These are phyloP conservation scores for Hyaloscypha finlandica DNA, from an alignment of 495 filamentous ascomycete genomes.

Conservation along the genomic window DNA sequence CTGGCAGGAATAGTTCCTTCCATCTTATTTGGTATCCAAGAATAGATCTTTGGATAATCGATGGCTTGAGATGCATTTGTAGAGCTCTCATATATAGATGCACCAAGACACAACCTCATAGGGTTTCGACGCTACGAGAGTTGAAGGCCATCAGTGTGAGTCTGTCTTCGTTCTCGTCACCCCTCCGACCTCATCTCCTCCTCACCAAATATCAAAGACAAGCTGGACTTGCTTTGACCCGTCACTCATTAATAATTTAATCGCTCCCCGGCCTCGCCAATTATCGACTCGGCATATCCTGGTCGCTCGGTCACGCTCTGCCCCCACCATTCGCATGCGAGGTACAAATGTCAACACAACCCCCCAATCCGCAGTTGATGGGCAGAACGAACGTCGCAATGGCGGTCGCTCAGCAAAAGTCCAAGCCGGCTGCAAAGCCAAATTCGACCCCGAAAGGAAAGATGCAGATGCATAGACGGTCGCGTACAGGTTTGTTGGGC, in stretches of 20 bases:
- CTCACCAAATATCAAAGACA: constrained; percentile 27
- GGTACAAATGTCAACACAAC: constrained; percentile 63
- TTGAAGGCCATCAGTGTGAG: constrained; percentile 26
- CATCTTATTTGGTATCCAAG: constrained; percentile 23
- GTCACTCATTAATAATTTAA: constrained; percentile 38
- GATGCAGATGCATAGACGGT: constrained; percentile 86
- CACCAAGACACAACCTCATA: constrained; percentile 19
- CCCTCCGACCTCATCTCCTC: constrained; percentile 16
- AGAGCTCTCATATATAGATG: constrained; percentile 30
- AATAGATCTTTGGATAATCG: constrained; percentile 26
- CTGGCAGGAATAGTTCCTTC: constrained; percentile 26
- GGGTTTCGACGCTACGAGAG: constrained; percentile 24
- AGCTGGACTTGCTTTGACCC: constrained; percentile 38
- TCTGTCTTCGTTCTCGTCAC: constrained; percentile 14
- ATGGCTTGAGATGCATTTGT: constrained; percentile 22
- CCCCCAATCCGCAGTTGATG: constrained; percentile 55
- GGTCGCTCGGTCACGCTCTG: constrained; percentile 34
- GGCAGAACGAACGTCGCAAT: constrained; percentile 58
- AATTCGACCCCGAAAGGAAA: constrained; percentile 49
- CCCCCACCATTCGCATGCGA: constrained; percentile 30
- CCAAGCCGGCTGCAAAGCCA: constrained; percentile 53
- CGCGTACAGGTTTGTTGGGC: constrained; percentile 77
- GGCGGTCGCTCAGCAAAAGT: constrained; percentile 56
- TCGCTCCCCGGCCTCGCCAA: constrained; percentile 36
- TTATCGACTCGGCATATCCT: constrained; percentile 30